These are phyloP conservation scores for Hericium alpestre DNA, from an alignment of 768 basidiomycete species.

Conservation along the genomic window DNA sequence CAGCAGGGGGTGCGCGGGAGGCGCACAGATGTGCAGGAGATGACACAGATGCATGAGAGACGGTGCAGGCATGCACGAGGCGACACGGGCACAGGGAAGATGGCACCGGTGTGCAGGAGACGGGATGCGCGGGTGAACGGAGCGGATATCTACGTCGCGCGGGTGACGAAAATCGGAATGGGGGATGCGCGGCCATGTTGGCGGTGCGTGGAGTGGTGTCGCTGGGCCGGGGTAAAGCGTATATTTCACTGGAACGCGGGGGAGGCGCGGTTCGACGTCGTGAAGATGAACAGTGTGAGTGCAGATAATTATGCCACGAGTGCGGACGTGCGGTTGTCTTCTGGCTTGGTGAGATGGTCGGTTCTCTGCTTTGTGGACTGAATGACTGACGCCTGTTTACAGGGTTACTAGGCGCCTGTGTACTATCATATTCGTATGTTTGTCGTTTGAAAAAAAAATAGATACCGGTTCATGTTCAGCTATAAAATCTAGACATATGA, in stretches of 20 bases:
- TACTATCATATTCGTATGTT: too few species aligned
- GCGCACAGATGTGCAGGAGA: too few species aligned
- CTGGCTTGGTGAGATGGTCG: slow-evolving; percentile 31
- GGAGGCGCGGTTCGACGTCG: slow-evolving; percentile 26
- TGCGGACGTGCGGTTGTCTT: slow-evolving; percentile 31
- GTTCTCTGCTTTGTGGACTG: not conserved
- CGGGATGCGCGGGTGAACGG: slow-evolving; percentile 36
- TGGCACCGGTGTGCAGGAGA: too few species aligned
- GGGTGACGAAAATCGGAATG: slow-evolving; percentile 38
- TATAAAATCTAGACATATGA: too few species aligned
- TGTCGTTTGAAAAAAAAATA: too few species aligned
- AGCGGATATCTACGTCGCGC: slow-evolving; percentile 44
- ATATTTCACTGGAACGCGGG: slow-evolving; percentile 42
- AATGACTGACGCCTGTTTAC: not conserved
- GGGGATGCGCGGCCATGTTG: slow-evolving; percentile 45
- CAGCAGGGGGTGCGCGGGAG: too few species aligned
- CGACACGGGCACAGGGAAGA: too few species aligned
- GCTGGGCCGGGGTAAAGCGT: slow-evolving; percentile 46
- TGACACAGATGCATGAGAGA: too few species aligned
- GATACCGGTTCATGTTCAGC: too few species aligned
- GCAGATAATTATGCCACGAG: slow-evolving; percentile 35
- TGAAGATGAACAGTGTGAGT: slow-evolving; percentile 35
- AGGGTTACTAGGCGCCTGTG: not conserved
- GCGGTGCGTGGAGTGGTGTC: slow-evolving; percentile 46
- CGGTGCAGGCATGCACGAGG: too few species aligned